phyloP scores from a whole-genome alignment of 2,329 filamentous ascomycete genomes.

The Fonsecaea monophora region DNA sequence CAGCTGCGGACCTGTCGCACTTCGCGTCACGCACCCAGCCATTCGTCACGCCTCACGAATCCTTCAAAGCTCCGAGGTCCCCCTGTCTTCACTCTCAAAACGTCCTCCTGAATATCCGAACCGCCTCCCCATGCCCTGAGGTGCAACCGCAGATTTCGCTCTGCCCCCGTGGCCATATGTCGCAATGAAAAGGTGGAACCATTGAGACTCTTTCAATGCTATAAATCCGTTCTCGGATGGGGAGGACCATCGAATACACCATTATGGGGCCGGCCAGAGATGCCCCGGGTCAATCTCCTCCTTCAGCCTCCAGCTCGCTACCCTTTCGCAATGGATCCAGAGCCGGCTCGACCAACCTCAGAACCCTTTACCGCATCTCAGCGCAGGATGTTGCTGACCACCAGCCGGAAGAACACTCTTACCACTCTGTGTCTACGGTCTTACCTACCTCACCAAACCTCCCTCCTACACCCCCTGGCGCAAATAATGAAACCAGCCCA shows the following conservation, averaged over 20 bases:
- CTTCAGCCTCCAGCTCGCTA: conserved; percentile 24
- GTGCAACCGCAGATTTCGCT: not conserved
- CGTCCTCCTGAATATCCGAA: not conserved
- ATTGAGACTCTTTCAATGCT: conserved; percentile 12
- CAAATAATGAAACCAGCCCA: conserved; percentile 24
- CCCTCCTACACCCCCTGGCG: conserved; percentile 39
- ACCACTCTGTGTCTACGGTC: conserved; percentile 23
- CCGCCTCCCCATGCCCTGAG: not conserved
- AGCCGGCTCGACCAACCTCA: conserved; percentile 31
- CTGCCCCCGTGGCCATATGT: conserved; percentile 7
- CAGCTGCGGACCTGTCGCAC: conserved; percentile 25
- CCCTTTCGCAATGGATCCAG: conserved; percentile 33
- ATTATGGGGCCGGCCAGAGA: conserved; percentile 34
- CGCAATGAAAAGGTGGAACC: conserved; percentile 31
- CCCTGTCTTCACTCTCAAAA: not conserved
- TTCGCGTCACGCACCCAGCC: conserved; percentile 26
- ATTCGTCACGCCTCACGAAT: conserved; percentile 20
- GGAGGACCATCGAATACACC: conserved; percentile 34
- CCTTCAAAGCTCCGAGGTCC: conserved; percentile 2
- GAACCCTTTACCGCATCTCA: conserved; percentile 37
- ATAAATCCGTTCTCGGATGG: conserved; percentile 22
- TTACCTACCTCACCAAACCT: conserved; percentile 36
- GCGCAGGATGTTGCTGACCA: conserved; percentile 23
- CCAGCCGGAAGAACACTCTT: conserved; percentile 14
- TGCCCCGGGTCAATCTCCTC: conserved; percentile 17